phyloP scores from a whole-genome alignment of 805 yeast species.

The Candida ponderosae region DNA sequence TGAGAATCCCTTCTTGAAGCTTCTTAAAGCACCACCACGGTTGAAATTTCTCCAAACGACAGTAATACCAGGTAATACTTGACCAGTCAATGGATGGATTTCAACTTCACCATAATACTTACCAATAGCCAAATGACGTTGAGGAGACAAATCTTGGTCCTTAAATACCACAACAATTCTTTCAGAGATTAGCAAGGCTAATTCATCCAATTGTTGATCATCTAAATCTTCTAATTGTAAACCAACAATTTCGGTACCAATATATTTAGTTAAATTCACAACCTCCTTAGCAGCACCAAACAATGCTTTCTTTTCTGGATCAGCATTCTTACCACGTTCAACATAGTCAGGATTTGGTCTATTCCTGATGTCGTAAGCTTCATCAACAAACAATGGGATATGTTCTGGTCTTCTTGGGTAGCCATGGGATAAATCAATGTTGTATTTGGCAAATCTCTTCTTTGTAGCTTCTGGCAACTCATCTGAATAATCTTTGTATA shows the following conservation, averaged over 20 bases:
- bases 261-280: slow-evolving; percentile 32
- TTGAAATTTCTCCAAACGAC: slow-evolving; percentile 26
- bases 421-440: slow-evolving; percentile 30
- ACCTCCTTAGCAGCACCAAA: slow-evolving; percentile 35
- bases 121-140: slow-evolving; percentile 36
- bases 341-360: slow-evolving; percentile 25
- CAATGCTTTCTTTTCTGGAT: slow-evolving; percentile 33
- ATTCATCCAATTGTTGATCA: slow-evolving; percentile 37
- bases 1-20: slow-evolving; percentile 9
- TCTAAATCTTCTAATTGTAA: slow-evolving; percentile 34
- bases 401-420: slow-evolving; percentile 31
- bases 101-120: slow-evolving; percentile 38
- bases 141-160: slow-evolving; percentile 37
- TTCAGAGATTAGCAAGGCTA: slow-evolving; percentile 39
- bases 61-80: slow-evolving; percentile 29
- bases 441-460: slow-evolving; percentile 25
- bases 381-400: slow-evolving; percentile 32
- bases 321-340: slow-evolving; percentile 30
- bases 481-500: neutral
- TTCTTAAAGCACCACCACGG: slow-evolving; percentile 17
- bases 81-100: slow-evolving; percentile 28
- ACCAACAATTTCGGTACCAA: slow-evolving; percentile 45
- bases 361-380: slow-evolving; percentile 28
- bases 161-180: slow-evolving; percentile 45
- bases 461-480: neutral